Evolutionary conservation across 371 early-diverging fungal species (phyloP), one percentile per base, ranked within the genome.

Genomic region (Nematocida homosporus): DNA sequence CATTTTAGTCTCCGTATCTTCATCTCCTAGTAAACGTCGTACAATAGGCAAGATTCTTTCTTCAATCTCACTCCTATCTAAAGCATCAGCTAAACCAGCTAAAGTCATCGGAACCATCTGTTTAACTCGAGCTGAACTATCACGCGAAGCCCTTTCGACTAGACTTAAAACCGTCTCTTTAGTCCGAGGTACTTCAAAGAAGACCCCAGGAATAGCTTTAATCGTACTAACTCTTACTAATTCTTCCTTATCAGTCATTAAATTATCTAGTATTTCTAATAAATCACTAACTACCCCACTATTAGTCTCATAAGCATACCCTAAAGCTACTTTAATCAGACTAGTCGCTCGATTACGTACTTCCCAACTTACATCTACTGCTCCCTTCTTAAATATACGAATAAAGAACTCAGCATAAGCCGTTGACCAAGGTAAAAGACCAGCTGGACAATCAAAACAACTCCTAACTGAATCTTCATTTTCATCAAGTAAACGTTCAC

Each of bases 391-490:
- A 55, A 72, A 72, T 6, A 51, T 32, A 2, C 63, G 37, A 20
- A 63, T 27, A 38, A 6, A 38, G 32, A 72, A 72, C 8, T 13
- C 18, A n/a, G 25, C 20, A n/a, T 47, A 61, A 20, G 18, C 38
- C 32, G 52, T 25, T 35, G 59, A 57, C 27, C 40, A 27, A 2
- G 10, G 40, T 23, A 72, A 37, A 4, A 72, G 23, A 27, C 32
- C 27, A n/a, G 63, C 63, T 32, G 75, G 61, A 2, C n/a, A 27
- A 3, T 61, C 35, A 51, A 72, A 72, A 20, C 13, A 48, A 10
- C 60, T 48, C 52, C 75, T 42, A 16, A 72, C 75, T 23, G 53
- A 38, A 55, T 72, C 75, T 2, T 72, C 75, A 51, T 40, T 16
- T 30, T 72, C 75, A 25, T 44, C 37, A n/a, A 72, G 1, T 1